Evolutionary conservation across 2,329 filamentous ascomycete genomes (phyloP), one percentile per base, ranked within the genome.

Genomic region (Colletotrichum tamarilloi): DNA sequence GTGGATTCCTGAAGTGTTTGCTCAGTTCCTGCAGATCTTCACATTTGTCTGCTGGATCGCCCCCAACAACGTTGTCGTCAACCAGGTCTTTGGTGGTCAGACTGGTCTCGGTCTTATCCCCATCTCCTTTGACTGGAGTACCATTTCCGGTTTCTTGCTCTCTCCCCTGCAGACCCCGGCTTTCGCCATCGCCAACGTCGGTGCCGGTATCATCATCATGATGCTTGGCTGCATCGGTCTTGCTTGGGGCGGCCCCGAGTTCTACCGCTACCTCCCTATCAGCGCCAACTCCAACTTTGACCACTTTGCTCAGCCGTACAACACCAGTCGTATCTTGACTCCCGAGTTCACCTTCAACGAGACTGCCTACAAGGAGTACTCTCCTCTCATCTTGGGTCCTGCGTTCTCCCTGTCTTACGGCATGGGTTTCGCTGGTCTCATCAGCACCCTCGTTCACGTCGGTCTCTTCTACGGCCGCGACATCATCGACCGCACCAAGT

Each of bases 21-120:
- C 75, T 3, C 70, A 75, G 46, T 76, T 76, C 52, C 66, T 82
- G 83, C 12, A 74, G 62, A 59, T 74, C 68, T 92, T 92, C 77
- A 89, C 89, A 46, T 92, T 89, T 80, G 81, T 89, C 35, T 91
- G 89, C 62, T 92, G 85, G 84, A 88, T 91, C 72, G 88, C 87
- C n/a, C 90, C 90, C 9, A 84, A 91, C 64, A 91, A 87, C 71
- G 83, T 89, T 5, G 78, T 89, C n/a, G 80, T 92, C 74, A 92
- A 92, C 79, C 90, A 92, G 80, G 77, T 92, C n/a, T 91, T 92
- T 73, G 90, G 90, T 6, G 88, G 88, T 3, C 85, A 84, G 75
- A 88, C 88, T 16, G 90, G 90, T 1, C 82, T 91, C 28, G 90
- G 89, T 1, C 80, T 92, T 19, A 85, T 91, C 69, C 90, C 90